Evolutionary conservation across 1,284 basidiomycete species (phyloP).

Genomic region (Fomitopsis pinicola): DNA sequence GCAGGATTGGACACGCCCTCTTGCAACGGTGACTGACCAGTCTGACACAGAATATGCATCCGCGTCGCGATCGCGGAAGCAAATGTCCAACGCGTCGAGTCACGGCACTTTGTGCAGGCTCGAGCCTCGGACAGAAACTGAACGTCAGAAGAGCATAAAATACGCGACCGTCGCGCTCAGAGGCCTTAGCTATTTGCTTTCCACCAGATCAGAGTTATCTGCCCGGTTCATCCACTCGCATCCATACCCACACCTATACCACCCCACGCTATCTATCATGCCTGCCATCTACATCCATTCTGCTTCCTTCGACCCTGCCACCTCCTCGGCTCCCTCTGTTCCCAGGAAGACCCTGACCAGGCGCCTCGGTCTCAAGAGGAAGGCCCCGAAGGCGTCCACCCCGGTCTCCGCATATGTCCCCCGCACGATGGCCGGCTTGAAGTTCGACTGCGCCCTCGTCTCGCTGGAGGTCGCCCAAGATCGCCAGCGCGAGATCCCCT

Average conservation of each 20-base stretch:
- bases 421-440: background rate
- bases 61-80: background rate
- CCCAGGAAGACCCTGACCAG: background rate
- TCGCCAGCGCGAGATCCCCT: background rate
- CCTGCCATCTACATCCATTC: too few relatives aligned
- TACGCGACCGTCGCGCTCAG: too few relatives aligned
- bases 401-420: background rate
- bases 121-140: too few relatives aligned
- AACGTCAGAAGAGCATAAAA: too few relatives aligned
- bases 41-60: background rate
- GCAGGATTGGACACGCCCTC: background rate
- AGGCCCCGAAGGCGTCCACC: background rate
- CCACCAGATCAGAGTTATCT: too few relatives aligned
- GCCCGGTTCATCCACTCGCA: too few relatives aligned
- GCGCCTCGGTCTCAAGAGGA: background rate
- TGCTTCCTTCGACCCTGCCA: background rate
- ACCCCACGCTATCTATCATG: too few relatives aligned
- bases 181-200: too few relatives aligned
- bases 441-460: background rate
- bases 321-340: background rate
- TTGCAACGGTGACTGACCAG: background rate
- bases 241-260: too few relatives aligned
- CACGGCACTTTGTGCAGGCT: too few relatives aligned
- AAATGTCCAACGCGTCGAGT: too few relatives aligned
- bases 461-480: background rate